Percentiles rank a stretch among this genome's conserved stretches.
Conservation (phyloP, 164 flowering plant genomes). For the Chimonanthus salicifolius region DNA sequence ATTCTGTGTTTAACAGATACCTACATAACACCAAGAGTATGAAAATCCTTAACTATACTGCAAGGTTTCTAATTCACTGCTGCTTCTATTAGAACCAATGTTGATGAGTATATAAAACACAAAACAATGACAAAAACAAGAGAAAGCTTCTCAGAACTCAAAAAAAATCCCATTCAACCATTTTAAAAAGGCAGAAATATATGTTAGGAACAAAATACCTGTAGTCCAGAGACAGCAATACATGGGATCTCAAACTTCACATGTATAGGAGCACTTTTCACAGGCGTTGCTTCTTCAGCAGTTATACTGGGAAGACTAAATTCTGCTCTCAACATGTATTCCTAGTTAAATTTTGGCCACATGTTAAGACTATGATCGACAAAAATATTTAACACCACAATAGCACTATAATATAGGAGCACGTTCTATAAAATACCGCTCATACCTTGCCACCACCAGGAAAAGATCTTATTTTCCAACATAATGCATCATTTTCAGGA, state of each 20-base stretch:
- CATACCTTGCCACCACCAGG: conserved; percentile 87
- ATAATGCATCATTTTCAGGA: conserved; percentile 82
- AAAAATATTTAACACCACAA: not conserved
- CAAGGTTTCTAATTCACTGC: no score
- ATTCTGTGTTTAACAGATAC: no score
- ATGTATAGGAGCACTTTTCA: conserved; percentile 92
- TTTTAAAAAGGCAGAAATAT: no score
- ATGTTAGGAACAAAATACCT: conserved; percentile 40
- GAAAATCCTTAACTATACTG: no score
- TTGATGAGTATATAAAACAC: no score
- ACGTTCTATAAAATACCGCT: not conserved
- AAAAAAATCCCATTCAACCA: no score
- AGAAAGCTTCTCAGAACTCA: no score
- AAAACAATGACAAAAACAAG: no score
- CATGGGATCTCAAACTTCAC: conserved; percentile 99
- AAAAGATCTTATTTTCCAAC: conserved; percentile 95
- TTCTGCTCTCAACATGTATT: conserved; percentile 93
- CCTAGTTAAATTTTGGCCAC: conserved; percentile 29
- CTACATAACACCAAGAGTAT: no score
- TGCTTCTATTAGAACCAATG: no score
- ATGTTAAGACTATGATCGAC: not conserved
- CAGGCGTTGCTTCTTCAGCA: conserved; percentile 79
- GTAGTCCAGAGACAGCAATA: conserved; percentile 95
- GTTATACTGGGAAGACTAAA: conserved; percentile 87
- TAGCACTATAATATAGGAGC: no score